Evolutionary conservation across 345 rosid genomes (phyloP).

Genomic region (Durio zibethinus): DNA sequence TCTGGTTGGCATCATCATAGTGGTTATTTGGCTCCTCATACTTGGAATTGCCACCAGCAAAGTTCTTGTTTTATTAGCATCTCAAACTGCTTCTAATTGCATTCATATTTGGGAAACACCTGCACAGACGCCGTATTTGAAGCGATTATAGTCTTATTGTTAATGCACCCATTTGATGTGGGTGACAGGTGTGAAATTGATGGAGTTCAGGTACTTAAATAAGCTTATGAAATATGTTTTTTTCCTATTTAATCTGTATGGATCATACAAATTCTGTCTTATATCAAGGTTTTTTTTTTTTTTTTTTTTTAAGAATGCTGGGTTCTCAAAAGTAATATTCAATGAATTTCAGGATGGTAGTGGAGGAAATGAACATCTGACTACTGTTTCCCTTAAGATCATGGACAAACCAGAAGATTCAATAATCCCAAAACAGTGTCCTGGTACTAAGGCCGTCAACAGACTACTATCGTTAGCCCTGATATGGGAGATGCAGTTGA

Average conservation of each 20-base stretch:
- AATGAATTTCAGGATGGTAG: conserved; percentile 58
- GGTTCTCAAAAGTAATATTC: background rate
- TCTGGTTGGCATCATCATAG: conserved; percentile 50
- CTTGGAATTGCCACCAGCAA: conserved; percentile 76
- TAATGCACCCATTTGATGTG: conserved; percentile 88
- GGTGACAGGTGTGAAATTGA: conserved; percentile 87
- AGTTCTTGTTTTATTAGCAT: conserved; percentile 65
- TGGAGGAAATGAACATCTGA: conserved; percentile 95
- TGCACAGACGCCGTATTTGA: conserved; percentile 80
- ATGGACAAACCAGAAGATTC: conserved; percentile 71
- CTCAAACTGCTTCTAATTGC: conserved; percentile 71
- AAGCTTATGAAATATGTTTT: background rate
- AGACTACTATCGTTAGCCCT: conserved; percentile 85
- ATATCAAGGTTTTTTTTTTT: background rate
- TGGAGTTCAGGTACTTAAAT: conserved; percentile 56
- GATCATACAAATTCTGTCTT: background rate
- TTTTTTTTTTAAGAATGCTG: background rate
- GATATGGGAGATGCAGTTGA: conserved; percentile 87
- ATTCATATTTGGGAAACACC: conserved; percentile 80
- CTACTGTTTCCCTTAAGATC: conserved; percentile 72
- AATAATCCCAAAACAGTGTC: conserved; percentile 55
- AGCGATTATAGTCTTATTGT: conserved; percentile 72
- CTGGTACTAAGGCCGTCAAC: conserved; percentile 59
- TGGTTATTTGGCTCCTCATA: conserved; percentile 67
- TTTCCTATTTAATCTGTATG: background rate